Conservation (phyloP, 2,329 filamentous ascomycete species). For the Metarhizium rileyi region DNA sequence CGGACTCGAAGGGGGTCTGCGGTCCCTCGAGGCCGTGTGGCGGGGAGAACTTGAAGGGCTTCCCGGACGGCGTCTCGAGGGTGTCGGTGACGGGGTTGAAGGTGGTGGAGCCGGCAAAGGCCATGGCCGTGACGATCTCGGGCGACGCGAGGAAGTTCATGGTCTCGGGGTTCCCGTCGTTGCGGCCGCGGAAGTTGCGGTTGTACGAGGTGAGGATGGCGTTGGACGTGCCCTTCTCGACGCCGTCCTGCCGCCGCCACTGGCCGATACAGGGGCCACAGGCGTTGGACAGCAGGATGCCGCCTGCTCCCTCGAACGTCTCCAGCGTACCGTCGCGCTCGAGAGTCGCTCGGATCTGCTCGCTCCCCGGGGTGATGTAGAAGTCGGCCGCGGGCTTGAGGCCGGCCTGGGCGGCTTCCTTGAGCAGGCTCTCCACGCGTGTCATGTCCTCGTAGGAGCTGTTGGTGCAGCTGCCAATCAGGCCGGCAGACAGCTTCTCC, state of each 20-base stretch:
- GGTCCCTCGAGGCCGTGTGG: conserved; percentile 62
- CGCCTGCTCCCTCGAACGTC: conserved; percentile 79
- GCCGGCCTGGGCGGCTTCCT: conserved; percentile 82
- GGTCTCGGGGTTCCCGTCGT: conserved; percentile 90
- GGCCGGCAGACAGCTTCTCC: conserved; percentile 76
- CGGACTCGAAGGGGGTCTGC: conserved; percentile 60
- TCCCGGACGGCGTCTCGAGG: conserved; percentile 69
- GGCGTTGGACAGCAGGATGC: conserved; percentile 84
- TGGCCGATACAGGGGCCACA: conserved; percentile 92
- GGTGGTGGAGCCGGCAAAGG: conserved; percentile 82
- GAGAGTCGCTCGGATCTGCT: conserved; percentile 91
- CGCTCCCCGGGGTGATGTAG: conserved; percentile 92
- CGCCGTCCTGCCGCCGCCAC: conserved; percentile 85
- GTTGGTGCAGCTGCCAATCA: conserved; percentile 98
- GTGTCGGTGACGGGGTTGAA: conserved; percentile 94
- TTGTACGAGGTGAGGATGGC: conserved; percentile 97
- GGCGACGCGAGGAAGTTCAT: conserved; percentile 99
- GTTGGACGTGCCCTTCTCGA: conserved; percentile 76
- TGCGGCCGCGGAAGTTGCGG: conserved; percentile 93
- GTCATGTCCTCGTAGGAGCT: conserved; percentile 99
- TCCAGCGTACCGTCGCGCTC: conserved; percentile 79
- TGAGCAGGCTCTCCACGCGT: conserved; percentile 82
- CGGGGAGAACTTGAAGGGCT: conserved; percentile 75
- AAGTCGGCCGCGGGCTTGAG: conserved; percentile 84
- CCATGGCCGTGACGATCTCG: conserved; percentile 93